Evolutionary conservation across 2,329 filamentous ascomycete genomes (phyloP).

Genomic region (Aphanoascus verrucosus): DNA sequence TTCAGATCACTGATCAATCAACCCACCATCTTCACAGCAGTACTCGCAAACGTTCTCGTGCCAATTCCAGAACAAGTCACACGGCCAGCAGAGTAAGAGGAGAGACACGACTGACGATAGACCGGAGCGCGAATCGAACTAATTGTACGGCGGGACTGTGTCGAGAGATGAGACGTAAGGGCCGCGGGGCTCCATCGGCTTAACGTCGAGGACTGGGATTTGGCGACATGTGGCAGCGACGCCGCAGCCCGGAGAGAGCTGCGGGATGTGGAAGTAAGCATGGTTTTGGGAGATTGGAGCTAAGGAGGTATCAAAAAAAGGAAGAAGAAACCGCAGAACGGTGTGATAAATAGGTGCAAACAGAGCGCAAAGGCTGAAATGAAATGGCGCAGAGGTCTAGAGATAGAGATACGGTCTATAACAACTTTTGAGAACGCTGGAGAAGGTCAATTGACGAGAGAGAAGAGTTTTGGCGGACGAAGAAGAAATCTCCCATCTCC

Average conservation of each 20-base stretch:
- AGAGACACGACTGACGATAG: constrained; percentile 1
- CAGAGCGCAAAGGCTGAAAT: not conserved
- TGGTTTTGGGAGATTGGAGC: not conserved
- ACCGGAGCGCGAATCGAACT: constrained; percentile 1
- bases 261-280: constrained; percentile 12
- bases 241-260: constrained; percentile 11
- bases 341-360: not conserved
- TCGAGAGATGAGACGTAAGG: constrained; percentile 1
- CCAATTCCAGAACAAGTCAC: not conserved
- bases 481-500: not conserved
- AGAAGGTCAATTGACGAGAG: constrained; percentile 1
- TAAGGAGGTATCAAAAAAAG: not conserved
- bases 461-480: constrained; percentile 4
- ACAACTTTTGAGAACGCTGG: constrained; percentile 5
- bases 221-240: constrained; percentile 11
- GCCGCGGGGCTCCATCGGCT: constrained; percentile 10
- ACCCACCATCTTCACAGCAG: constrained; percentile 14
- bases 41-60: constrained; percentile 14
- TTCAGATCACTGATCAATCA: not conserved
- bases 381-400: not conserved
- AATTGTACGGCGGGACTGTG: not conserved
- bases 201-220: constrained; percentile 8
- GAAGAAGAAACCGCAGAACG: not conserved
- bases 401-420: not conserved
- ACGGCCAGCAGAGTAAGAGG: not conserved